phyloP scores from a whole-genome alignment of 2,329 filamentous ascomycete species.

The Zymoseptoria pseudotritici region DNA sequence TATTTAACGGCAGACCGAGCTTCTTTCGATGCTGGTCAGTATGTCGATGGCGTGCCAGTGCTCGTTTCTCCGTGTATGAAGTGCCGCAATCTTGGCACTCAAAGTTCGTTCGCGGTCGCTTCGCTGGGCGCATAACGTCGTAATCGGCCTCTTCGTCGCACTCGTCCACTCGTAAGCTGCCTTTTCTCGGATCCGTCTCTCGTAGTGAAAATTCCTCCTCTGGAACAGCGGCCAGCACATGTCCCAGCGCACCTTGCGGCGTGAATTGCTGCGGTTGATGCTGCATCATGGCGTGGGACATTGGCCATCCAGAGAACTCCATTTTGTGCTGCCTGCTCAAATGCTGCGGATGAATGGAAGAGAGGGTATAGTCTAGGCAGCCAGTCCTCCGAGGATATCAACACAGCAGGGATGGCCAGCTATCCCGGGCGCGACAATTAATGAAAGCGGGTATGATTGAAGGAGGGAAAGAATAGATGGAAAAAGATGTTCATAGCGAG shows the following conservation, averaged over 20 bases:
- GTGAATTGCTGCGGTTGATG: not conserved
- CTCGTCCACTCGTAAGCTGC: not conserved
- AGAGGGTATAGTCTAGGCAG: not conserved
- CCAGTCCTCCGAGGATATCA: too few relatives aligned
- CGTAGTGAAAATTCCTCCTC: not conserved
- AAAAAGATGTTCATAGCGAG: not conserved
- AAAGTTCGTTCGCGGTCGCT: constrained; percentile 9
- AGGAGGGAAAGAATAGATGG: not conserved
- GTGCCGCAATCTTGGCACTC: constrained; percentile 13
- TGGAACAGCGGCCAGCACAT: not conserved
- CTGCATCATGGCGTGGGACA: not conserved
- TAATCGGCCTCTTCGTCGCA: constrained; percentile 3
- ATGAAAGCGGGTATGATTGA: not conserved
- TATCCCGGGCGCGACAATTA: not conserved
- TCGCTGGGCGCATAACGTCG: constrained; percentile 8
- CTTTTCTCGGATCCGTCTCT: not conserved
- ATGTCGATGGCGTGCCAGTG: constrained; percentile 21
- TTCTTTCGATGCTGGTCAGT: constrained; percentile 20
- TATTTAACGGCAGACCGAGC: constrained; percentile 17
- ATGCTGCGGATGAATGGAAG: not conserved
- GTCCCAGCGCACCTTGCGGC: not conserved
- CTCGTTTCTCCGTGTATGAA: constrained; percentile 22
- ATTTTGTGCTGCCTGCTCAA: not conserved
- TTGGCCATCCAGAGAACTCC: not conserved
- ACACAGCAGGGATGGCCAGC: not conserved